Conservation (phyloP, 202 grass and related monocot species). For the Schoenoplectus triqueter region DNA sequence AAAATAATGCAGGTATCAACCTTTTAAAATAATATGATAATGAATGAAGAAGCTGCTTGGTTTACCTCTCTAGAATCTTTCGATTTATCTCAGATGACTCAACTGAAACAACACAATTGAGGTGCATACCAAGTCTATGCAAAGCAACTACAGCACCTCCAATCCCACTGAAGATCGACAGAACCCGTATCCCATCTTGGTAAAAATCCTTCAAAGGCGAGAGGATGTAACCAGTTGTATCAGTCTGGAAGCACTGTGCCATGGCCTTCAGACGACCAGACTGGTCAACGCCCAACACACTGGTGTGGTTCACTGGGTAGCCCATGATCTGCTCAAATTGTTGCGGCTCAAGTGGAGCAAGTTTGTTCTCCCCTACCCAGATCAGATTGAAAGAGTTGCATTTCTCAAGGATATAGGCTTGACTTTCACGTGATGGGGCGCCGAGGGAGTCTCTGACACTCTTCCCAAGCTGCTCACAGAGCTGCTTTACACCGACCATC, state of each 20-base stretch:
- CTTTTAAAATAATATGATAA: neutral
- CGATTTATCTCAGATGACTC: slow-evolving; percentile 69
- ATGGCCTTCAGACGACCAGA: slow-evolving; percentile 54
- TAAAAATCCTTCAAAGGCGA: slow-evolving; percentile 66
- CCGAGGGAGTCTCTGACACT: slow-evolving; percentile 54
- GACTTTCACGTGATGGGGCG: slow-evolving; percentile 48
- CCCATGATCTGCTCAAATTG: slow-evolving; percentile 72
- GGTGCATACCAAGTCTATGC: slow-evolving; percentile 63
- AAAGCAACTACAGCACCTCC: slow-evolving; percentile 76
- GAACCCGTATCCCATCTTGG: slow-evolving; percentile 61
- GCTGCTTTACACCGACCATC: slow-evolving; percentile 30
- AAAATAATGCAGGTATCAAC: neutral
- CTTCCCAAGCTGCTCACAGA: slow-evolving; percentile 52
- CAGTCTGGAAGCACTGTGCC: slow-evolving; percentile 66
- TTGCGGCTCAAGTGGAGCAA: slow-evolving; percentile 59
- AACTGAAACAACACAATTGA: slow-evolving; percentile 72
- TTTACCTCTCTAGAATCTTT: slow-evolving; percentile 58
- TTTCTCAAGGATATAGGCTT: slow-evolving; percentile 54
- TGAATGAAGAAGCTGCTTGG: neutral
- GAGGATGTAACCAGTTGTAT: slow-evolving; percentile 57
- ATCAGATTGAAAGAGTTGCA: slow-evolving; percentile 63
- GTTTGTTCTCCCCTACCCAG: slow-evolving; percentile 58
- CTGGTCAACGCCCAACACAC: slow-evolving; percentile 45
- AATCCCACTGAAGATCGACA: slow-evolving; percentile 79
- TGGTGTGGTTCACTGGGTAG: slow-evolving; percentile 67